Evolutionary conservation across 2,329 filamentous ascomycete genomes (phyloP), one percentile per base, ranked within the genome.

Genomic region (Fusarium penzigii): DNA sequence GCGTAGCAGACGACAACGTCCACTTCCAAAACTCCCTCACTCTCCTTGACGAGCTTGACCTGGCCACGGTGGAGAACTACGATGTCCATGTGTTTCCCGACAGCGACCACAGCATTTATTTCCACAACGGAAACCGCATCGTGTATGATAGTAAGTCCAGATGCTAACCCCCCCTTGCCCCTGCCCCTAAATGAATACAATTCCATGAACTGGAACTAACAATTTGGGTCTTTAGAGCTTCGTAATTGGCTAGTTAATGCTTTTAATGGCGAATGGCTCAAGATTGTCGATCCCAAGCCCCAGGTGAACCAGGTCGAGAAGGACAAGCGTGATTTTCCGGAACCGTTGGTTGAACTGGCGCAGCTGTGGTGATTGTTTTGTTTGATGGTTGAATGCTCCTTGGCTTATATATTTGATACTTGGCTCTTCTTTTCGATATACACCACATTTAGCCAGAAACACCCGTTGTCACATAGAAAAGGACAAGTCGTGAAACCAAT

Each of bases 81-180:
- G 94, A 99, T 67, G 85, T 99, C 12, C 93, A 97, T 70, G 85
- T 97, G 50, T 99, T 96, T 73, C 94, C 94, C 0, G 94, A 99
- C 70, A 95, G 90, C 48, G 92, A 99, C 73, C 94, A 99, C 71
- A 84, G 88, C 55, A 99, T 99, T 55, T 91, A 85, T 68, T 99
- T 97, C 69, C 93, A 99, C 70, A 92, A 92, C 68, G 95, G 90
- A 29, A 92, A 96, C 68, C 79, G 78, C 51, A 90, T 97, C 63
- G 92, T 99, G 7, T 97, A 94, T 68, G 89, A 96, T 62, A 95
- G 91, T 95, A 76, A 81, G 91, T 84, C 13, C 12, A 17, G 5
- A 16, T 6, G 29, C 29, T 32, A 10, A 1, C 1, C 32, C 6
- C 48, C 12, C 6, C 6, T 9, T n/a, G 16, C n/a, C 39, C 0